Evolutionary conservation across 345 rosid species (phyloP).

Genomic region (Moricandia moricandioides): DNA sequence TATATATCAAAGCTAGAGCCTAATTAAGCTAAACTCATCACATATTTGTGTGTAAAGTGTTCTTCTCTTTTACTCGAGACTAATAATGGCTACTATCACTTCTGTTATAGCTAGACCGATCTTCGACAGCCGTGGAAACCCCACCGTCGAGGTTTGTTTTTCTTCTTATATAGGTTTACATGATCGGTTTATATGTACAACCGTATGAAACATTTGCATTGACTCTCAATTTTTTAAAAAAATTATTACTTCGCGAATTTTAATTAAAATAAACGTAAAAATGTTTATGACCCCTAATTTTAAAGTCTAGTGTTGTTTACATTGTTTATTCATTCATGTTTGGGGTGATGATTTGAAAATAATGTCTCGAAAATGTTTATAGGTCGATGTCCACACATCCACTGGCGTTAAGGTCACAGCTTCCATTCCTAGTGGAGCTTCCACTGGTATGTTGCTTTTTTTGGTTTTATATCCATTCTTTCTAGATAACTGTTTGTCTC

Average conservation of each 20-base stretch:
- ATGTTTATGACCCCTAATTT: not conserved
- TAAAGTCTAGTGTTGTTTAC: not conserved
- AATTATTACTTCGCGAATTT: not conserved
- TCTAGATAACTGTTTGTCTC: not conserved
- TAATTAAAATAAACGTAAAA: no score
- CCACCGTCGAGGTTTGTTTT: slow-evolving; percentile 78
- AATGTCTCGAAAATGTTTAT: not conserved
- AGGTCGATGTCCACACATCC: slow-evolving; percentile 42
- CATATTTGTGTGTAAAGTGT: not conserved
- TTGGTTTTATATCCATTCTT: not conserved
- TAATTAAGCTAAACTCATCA: not conserved
- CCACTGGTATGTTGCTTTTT: slow-evolving; percentile 58
- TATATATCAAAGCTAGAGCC: not conserved
- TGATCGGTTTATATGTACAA: not conserved
- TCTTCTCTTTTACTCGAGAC: not conserved
- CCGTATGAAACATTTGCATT: not conserved
- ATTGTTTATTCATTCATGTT: not conserved
- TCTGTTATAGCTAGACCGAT: slow-evolving; percentile 80
- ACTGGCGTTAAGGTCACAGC: slow-evolving; percentile 60
- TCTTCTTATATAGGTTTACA: not conserved
- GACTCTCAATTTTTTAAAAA: not conserved
- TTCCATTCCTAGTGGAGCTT: slow-evolving; percentile 94
- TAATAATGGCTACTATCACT: slow-evolving; percentile 58
- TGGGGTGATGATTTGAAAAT: not conserved
- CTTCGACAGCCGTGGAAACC: slow-evolving; percentile 97